Evolutionary conservation across 2,329 filamentous ascomycete genomes (phyloP).

Genomic region (Trichoderma semiorbis): DNA sequence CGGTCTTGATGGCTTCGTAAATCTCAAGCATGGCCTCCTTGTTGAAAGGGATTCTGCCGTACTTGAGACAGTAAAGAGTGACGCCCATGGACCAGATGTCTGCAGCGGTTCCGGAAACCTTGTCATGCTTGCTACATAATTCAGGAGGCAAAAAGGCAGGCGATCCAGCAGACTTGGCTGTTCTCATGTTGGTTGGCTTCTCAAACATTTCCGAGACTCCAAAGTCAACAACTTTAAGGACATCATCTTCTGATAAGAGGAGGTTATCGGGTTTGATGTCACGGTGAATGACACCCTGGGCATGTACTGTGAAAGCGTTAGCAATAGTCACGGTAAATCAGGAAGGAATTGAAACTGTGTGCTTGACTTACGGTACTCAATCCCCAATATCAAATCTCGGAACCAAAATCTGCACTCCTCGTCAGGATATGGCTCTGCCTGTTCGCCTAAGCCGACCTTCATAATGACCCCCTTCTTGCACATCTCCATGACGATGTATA

Average conservation of each 20-base stretch:
- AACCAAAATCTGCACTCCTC: conserved; percentile 90
- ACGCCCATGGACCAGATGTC: conserved; percentile 99
- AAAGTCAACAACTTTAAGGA: conserved; percentile 97
- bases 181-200: conserved; percentile 79
- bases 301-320: conserved; percentile 61
- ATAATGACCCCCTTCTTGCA: conserved; percentile 97
- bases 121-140: conserved; percentile 81
- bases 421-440: conserved; percentile 75
- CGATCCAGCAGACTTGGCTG: conserved; percentile 87
- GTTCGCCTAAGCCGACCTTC: conserved; percentile 86
- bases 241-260: conserved; percentile 80
- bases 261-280: conserved; percentile 99
- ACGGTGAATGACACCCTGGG: conserved; percentile 89
- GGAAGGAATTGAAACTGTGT: neutral
- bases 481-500: conserved; percentile 99
- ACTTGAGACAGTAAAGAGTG: conserved; percentile 87
- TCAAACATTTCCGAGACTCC: conserved; percentile 99
- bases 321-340: neutral
- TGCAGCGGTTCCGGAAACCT: conserved; percentile 82
- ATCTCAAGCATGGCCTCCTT: conserved; percentile 75
- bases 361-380: conserved; percentile 74
- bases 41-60: conserved; percentile 85
- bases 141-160: conserved; percentile 94
- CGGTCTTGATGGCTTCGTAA: conserved; percentile 80
- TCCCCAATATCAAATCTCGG: conserved; percentile 86